A percentile compares a stretch with the other conserved stretches of the same genome.
These are phyloP conservation scores for Phoenix dactylifera DNA, from an alignment of 176 grass and related monocot genomes.

Conservation along the genomic window DNA sequence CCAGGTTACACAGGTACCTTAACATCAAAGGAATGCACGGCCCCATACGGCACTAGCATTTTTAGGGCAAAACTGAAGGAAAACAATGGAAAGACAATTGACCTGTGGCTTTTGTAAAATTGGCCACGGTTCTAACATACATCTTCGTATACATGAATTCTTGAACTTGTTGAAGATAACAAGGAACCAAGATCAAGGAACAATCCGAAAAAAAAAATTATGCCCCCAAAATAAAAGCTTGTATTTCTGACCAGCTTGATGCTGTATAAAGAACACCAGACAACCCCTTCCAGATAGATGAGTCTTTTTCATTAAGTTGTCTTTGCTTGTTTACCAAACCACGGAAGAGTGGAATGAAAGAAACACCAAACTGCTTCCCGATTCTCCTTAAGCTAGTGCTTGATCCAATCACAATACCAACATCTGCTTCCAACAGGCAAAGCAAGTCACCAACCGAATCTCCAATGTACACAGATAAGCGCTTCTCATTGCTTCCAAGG, in stretches of 20 bases:
- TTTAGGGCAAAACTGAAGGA: no score
- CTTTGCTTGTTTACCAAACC: slow-evolving; percentile 73
- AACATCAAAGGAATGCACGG: no score
- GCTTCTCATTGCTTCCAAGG: slow-evolving; percentile 5
- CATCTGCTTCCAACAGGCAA: slow-evolving; percentile 85
- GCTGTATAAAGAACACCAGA: slow-evolving; percentile 83
- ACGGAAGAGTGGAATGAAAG: slow-evolving; percentile 55
- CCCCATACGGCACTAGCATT: no score
- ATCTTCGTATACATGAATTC: slow-evolving; percentile 34
- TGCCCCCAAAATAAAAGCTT: slow-evolving; percentile 78
- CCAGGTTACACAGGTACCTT: no score
- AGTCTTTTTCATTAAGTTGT: slow-evolving; percentile 31
- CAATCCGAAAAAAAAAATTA: slow-evolving; percentile 39
- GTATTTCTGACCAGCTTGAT: slow-evolving; percentile 86
- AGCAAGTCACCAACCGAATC: slow-evolving; percentile 91
- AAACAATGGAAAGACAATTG: slow-evolving; percentile 8
- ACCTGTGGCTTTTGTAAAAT: slow-evolving; percentile 76
- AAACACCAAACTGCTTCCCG: slow-evolving; percentile 75
- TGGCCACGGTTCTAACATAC: slow-evolving; percentile 45
- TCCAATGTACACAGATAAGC: slow-evolving; percentile 71
- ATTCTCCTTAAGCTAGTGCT: slow-evolving; percentile 74
- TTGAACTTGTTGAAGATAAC: slow-evolving; percentile 21
- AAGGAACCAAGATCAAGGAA: slow-evolving; percentile 9
- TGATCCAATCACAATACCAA: slow-evolving; percentile 88
- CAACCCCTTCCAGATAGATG: slow-evolving; percentile 37